A percentile compares a stretch with the other conserved stretches of the same genome.
These are phyloP conservation scores for Psilocybe subaeruginosa DNA, from an alignment of 768 basidiomycete genomes.

Conservation along the genomic window DNA sequence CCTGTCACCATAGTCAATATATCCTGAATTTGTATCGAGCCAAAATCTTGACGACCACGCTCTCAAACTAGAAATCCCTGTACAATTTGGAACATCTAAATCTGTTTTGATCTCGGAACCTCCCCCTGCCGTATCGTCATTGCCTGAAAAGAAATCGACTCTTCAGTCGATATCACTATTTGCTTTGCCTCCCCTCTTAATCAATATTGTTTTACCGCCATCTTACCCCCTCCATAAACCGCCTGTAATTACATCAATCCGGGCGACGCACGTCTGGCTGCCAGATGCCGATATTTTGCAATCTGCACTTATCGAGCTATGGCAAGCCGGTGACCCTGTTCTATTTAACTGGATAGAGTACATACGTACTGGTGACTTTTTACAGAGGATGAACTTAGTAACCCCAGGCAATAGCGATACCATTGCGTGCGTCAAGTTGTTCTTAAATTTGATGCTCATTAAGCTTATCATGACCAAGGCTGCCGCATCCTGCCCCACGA, in stretches of 20 bases:
- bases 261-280: constrained; percentile 64
- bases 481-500: constrained; percentile 60
- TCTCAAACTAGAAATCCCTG: constrained; percentile 64
- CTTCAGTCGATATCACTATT: constrained; percentile 39
- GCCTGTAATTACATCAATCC: constrained; percentile 57
- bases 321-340: constrained; percentile 62
- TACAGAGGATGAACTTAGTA: constrained; percentile 45
- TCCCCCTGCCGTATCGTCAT: background rate
- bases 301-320: constrained; percentile 50
- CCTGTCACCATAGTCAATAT: constrained; percentile 60
- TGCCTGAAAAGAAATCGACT: constrained; percentile 14
- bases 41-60: constrained; percentile 33
- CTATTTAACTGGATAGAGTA: constrained; percentile 76
- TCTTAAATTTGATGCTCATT: constrained; percentile 2
- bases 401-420: constrained; percentile 29
- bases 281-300: constrained; percentile 40
- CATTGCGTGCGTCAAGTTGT: constrained; percentile 38
- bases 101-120: constrained; percentile 39
- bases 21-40: constrained; percentile 67
- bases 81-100: constrained; percentile 56
- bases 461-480: constrained; percentile 32
- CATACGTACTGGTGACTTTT: constrained; percentile 68
- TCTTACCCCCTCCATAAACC: constrained; percentile 57
- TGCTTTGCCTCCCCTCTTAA: constrained; percentile 63
- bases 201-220: constrained; percentile 56